A percentile compares a stretch with the other conserved stretches of the same genome.
phyloP scores from a whole-genome alignment of 2,329 filamentous ascomycete species.

The Pseudogymnoascus sp. region DNA sequence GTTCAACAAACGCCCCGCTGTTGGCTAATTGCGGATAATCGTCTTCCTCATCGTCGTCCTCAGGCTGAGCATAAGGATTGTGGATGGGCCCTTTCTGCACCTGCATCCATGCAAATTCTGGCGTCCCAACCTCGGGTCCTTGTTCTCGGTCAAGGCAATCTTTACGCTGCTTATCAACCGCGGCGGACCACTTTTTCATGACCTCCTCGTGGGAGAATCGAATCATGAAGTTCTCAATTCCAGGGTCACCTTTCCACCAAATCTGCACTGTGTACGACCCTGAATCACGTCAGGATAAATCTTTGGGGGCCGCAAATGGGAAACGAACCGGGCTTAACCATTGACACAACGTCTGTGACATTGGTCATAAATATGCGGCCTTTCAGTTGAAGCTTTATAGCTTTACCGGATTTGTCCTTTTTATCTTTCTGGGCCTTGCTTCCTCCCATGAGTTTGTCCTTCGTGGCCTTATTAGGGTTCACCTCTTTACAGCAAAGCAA shows the following conservation, averaged over 20 bases:
- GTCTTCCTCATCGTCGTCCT: constrained; percentile 55
- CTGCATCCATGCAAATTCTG: constrained; percentile 75
- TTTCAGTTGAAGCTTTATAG: constrained; percentile 84
- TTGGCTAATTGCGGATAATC: constrained; percentile 30
- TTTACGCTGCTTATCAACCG: constrained; percentile 70
- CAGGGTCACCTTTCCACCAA: constrained; percentile 95
- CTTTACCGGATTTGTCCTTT: constrained; percentile 56
- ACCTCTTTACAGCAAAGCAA: constrained; percentile 95
- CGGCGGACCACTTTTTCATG: constrained; percentile 84
- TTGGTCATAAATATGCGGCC: constrained; percentile 99
- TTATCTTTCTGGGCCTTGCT: constrained; percentile 61
- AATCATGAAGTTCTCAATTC: constrained; percentile 93
- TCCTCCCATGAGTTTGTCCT: constrained; percentile 59
- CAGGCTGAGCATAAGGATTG: constrained; percentile 69
- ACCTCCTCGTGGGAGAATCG: constrained; percentile 84
- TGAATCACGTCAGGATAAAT: constrained; percentile 33
- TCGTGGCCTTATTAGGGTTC: constrained; percentile 67
- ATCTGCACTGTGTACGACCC: constrained; percentile 94
- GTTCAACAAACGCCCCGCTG: constrained; percentile 28
- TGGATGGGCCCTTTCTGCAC: constrained; percentile 57
- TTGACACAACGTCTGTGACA: constrained; percentile 84
- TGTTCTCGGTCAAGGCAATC: constrained; percentile 44
- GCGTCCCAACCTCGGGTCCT: constrained; percentile 40
- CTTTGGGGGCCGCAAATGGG: not conserved
- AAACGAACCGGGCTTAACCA: constrained; percentile 70